These are phyloP conservation scores for Dendrostoma leiphaemia DNA, from an alignment of 2,329 filamentous ascomycete genomes.

Conservation along the genomic window DNA sequence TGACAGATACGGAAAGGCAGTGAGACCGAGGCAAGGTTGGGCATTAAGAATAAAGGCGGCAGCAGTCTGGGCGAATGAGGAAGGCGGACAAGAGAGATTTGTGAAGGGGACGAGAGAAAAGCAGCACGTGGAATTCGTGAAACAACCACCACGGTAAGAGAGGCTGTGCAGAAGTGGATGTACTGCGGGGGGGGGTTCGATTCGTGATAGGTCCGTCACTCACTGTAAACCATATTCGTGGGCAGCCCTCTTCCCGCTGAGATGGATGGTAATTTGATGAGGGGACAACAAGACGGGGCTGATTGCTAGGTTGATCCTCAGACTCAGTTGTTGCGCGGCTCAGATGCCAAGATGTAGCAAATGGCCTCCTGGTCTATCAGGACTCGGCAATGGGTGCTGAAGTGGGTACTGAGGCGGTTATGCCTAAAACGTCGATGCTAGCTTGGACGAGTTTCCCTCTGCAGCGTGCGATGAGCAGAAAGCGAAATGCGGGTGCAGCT, in stretches of 20 bases:
- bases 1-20: neutral
- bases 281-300: neutral
- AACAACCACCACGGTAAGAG: neutral
- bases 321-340: too few species aligned
- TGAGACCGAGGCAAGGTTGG: neutral
- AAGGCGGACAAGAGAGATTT: too few species aligned
- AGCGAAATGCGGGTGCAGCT: too few species aligned
- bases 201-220: conserved; percentile 1
- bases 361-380: too few species aligned
- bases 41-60: neutral
- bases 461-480: too few species aligned
- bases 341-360: too few species aligned
- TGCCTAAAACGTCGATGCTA: neutral
- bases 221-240: conserved; percentile 18
- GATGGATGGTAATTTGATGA: neutral
- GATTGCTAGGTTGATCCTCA: conserved; percentile 6
- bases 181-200: neutral
- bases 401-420: too few species aligned
- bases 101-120: neutral
- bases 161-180: conserved; percentile 3
- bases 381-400: too few species aligned
- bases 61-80: neutral
- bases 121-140: neutral
- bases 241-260: neutral
- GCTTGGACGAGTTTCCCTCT: too few species aligned